A percentile compares a stretch with the other conserved stretches of the same genome.
phyloP scores from a whole-genome alignment of 495 filamentous ascomycete species.

The Hypoxylon trugodes region DNA sequence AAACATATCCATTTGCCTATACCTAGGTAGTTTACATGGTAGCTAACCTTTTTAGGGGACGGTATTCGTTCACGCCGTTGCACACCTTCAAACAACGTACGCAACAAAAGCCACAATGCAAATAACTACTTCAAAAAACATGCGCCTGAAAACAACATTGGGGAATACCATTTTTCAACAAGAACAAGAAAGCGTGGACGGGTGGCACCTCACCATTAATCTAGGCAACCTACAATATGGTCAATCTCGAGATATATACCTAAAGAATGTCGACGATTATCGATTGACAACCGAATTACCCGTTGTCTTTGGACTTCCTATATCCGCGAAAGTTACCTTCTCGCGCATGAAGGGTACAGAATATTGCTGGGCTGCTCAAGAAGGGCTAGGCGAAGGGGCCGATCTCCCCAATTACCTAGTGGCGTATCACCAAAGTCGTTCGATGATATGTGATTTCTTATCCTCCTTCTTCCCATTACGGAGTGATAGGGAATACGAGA shows the following conservation, averaged over 20 bases:
- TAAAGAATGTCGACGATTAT: constrained; percentile 27
- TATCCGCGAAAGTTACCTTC: constrained; percentile 47
- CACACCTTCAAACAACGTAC: constrained; percentile 57
- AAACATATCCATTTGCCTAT: background rate
- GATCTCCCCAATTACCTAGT: constrained; percentile 33
- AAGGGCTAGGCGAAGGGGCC: constrained; percentile 11
- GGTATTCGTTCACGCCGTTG: constrained; percentile 57
- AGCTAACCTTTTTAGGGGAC: no score
- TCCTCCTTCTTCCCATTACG: constrained; percentile 44
- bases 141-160: constrained; percentile 45
- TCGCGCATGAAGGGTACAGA: constrained; percentile 21
- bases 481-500: constrained; percentile 41
- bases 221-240: constrained; percentile 57
- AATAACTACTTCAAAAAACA: constrained; percentile 43
- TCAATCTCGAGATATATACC: constrained; percentile 57
- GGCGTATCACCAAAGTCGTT: constrained; percentile 56
- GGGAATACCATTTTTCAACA: constrained; percentile 46
- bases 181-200: constrained; percentile 6
- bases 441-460: constrained; percentile 50
- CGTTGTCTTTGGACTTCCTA: background rate
- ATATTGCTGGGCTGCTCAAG: background rate
- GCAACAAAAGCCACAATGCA: constrained; percentile 47
- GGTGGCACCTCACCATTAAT: constrained; percentile 40
- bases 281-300: background rate
- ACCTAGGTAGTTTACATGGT: background rate